Evolutionary conservation across 768 basidiomycete genomes (phyloP), one percentile per base, ranked within the genome.

Genomic region (Leccinum subgranulosum): DNA sequence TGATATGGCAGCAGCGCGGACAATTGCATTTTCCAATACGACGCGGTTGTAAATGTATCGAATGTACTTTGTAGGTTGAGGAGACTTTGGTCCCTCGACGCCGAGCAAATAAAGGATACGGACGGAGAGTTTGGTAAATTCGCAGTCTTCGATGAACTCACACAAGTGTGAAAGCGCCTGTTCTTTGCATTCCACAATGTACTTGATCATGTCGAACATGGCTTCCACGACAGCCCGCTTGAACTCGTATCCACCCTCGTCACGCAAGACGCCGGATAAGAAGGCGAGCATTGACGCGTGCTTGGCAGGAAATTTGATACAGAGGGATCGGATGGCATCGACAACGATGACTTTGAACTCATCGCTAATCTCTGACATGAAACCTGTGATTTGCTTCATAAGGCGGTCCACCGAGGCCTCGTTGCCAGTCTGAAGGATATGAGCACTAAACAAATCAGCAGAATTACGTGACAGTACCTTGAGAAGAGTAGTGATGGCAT

Each of bases 301-400:
- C 77, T 99, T 99, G 31, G 88, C 77, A 3, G 97, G 97, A 82
- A 99, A 99, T 74, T 99, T 99, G 77, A 99, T 87, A 76, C 95
- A 98, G 29, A 99, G 85, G 9, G 96, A 94, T 51, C 97, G 92
- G 71, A 99, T 94, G 57, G 97, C 97, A 60, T 98, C 94, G 55
- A 99, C 97, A 50, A 99, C 97, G 76, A 99, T 97, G 70, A 98
- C 95, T 79, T 98, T 98, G 84, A 99, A 99, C 75, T 99, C 97
- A 74, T 99, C 97, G 63, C 93, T 96, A 75, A 99, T 98, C 74
- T 99, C 97, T 56, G 88, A 84, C 95, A 99, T 97, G 80, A 99
- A 99, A 41, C 94, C 90, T 28, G 94, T 91, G 63, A 99, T 99
- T 75, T 98, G 96, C 73, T 98, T 98, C 87, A 99, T 98, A 61